These are phyloP conservation scores for Microsporum ferrugineum DNA, from an alignment of 2,329 filamentous ascomycete species.

Conservation along the genomic window DNA sequence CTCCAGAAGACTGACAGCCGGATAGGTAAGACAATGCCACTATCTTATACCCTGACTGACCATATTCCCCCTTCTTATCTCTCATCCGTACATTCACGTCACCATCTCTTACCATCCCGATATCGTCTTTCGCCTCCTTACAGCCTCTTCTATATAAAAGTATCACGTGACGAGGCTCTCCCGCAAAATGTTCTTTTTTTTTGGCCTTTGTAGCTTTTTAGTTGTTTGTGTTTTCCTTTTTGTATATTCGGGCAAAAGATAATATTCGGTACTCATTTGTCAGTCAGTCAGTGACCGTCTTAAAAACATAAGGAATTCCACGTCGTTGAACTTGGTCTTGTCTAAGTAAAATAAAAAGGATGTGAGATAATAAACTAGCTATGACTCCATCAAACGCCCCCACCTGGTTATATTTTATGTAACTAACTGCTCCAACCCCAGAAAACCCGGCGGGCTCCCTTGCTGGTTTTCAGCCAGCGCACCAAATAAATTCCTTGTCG, in stretches of 20 bases:
- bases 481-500: neutral
- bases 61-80: neutral
- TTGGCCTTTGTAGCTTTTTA: neutral
- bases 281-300: too few species aligned
- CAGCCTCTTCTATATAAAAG: neutral
- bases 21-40: neutral
- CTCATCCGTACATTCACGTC: neutral
- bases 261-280: too few species aligned
- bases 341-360: neutral
- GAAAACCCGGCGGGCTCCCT: neutral
- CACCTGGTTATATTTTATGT: neutral
- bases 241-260: too few species aligned
- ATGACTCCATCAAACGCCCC: neutral
- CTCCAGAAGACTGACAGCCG: neutral
- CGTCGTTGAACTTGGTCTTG: neutral
- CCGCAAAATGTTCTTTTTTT: neutral
- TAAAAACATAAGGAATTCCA: neutral
- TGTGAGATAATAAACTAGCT: neutral
- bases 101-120: neutral
- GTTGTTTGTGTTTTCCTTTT: too few species aligned
- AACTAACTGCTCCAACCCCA: neutral
- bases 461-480: neutral
- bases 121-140: neutral
- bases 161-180: neutral
- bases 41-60: neutral